These are phyloP conservation scores for Juncus inflexus DNA, from an alignment of 176 grass and related monocot genomes.

Conservation along the genomic window DNA sequence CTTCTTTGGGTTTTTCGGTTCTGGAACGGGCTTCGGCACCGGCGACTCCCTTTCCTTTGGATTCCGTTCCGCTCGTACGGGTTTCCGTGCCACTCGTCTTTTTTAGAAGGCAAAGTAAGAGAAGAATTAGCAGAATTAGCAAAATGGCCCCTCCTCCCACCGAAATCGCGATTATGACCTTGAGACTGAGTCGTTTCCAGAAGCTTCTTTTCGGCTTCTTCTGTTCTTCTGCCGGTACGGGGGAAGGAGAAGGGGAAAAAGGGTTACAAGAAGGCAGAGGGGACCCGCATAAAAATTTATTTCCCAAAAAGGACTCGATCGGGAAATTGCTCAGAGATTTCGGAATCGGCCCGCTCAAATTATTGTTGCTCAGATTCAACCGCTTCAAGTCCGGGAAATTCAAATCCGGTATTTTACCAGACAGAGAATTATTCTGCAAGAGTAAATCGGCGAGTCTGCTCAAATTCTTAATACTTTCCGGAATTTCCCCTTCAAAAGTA, in stretches of 20 bases:
- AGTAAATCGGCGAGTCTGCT: constrained; percentile 68
- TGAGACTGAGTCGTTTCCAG: constrained; percentile 65
- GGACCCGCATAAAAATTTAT: constrained; percentile 69
- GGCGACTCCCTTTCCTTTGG: constrained; percentile 64
- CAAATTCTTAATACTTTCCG: constrained; percentile 69
- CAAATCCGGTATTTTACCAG: constrained; percentile 68
- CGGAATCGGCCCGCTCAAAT: constrained; percentile 82
- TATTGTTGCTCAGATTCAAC: constrained; percentile 97
- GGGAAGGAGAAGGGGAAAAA: constrained; percentile 51
- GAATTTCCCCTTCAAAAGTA: constrained; percentile 76
- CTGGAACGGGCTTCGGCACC: constrained; percentile 35
- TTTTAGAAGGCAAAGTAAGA: constrained; percentile 74
- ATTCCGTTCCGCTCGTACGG: constrained; percentile 28
- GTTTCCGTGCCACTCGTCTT: constrained; percentile 37
- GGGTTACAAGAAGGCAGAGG: constrained; percentile 55
- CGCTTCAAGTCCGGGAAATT: constrained; percentile 69
- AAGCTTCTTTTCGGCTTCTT: constrained; percentile 44
- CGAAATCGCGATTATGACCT: constrained; percentile 56
- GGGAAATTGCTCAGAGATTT: constrained; percentile 65
- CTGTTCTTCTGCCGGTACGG: constrained; percentile 21
- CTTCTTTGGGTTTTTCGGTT: constrained; percentile 71
- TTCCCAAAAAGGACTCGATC: constrained; percentile 67
- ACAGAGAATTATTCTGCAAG: constrained; percentile 94
- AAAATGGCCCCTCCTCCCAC: constrained; percentile 51
- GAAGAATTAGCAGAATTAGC: constrained; percentile 52